phyloP scores from a whole-genome alignment of 2,329 filamentous ascomycete species.

The Fusarium equiseti region DNA sequence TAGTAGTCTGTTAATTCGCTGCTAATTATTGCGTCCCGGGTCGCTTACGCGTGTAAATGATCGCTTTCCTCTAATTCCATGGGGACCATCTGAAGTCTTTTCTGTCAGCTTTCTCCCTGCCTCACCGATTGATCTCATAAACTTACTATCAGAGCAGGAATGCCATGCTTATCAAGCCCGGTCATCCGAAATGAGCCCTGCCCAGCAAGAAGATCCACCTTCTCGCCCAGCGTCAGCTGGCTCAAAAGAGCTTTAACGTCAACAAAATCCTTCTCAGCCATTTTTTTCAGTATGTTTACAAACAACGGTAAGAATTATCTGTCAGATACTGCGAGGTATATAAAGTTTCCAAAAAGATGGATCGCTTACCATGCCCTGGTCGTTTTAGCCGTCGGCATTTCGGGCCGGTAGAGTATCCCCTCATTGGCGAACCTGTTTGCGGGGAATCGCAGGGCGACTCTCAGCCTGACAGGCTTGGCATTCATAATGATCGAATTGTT shows the following conservation, averaged over 20 bases:
- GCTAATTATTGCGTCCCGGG: rapidly evolving
- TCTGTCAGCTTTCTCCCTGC: background rate
- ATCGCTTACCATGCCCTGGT: background rate
- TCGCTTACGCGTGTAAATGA: constrained; percentile 39
- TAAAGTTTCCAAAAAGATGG: background rate
- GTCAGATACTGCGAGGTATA: background rate
- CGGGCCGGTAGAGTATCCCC: constrained; percentile 24
- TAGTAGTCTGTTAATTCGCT: background rate
- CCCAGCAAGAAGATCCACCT: constrained; percentile 38
- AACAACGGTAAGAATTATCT: background rate
- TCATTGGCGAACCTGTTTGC: constrained; percentile 7
- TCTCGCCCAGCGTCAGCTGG: constrained; percentile 38
- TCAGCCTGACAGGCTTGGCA: constrained; percentile 21
- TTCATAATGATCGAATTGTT: background rate
- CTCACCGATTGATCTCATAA: rapidly evolving
- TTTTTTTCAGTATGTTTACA: background rate
- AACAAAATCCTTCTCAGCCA: constrained; percentile 8
- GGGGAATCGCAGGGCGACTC: constrained; percentile 10
- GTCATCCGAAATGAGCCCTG: constrained; percentile 42
- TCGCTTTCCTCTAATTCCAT: constrained; percentile 40
- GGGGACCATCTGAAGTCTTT: constrained; percentile 41
- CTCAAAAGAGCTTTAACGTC: constrained; percentile 31
- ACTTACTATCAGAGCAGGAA: constrained; percentile 37
- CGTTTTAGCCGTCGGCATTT: constrained; percentile 36
- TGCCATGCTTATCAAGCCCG: constrained; percentile 19